Conservation (phyloP, 2,329 filamentous ascomycete species). For the Fusarium sp. region DNA sequence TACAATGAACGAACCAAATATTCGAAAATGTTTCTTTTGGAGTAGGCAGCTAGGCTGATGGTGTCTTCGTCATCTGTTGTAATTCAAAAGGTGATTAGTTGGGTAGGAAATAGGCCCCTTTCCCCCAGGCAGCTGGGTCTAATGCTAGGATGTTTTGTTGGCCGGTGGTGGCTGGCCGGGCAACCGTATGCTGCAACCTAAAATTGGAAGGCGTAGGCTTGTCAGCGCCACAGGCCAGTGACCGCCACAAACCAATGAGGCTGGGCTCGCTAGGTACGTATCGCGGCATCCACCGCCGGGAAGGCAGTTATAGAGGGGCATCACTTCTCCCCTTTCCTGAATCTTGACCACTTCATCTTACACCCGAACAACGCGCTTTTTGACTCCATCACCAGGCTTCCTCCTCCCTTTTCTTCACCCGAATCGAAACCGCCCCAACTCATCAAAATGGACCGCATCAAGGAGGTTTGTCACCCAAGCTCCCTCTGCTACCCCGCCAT, state of each 20-base stretch:
- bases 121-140: constrained; percentile 12
- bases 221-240: constrained; percentile 31
- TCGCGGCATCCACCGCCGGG: constrained; percentile 35
- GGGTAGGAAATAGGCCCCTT: constrained; percentile 26
- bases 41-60: constrained; percentile 19
- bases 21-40: constrained; percentile 19
- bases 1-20: constrained; percentile 20
- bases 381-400: constrained; percentile 45
- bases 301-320: constrained; percentile 52
- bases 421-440: constrained; percentile 18
- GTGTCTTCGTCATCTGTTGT: constrained; percentile 17
- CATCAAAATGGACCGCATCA: constrained; percentile 84
- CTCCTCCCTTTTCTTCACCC: constrained; percentile 23
- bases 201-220: constrained; percentile 30
- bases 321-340: constrained; percentile 52
- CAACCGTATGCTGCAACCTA: constrained; percentile 40
- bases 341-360: constrained; percentile 50
- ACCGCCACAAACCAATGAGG: constrained; percentile 44
- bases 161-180: constrained; percentile 43
- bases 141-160: constrained; percentile 39
- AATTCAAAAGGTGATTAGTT: constrained; percentile 35
- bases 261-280: constrained; percentile 30
- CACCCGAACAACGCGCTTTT: constrained; percentile 48
- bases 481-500: constrained; percentile 47
- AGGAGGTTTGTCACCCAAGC: constrained; percentile 75